Evolutionary conservation across 2,329 filamentous ascomycete genomes (phyloP).

Genomic region (Alternaria brassicicola): DNA sequence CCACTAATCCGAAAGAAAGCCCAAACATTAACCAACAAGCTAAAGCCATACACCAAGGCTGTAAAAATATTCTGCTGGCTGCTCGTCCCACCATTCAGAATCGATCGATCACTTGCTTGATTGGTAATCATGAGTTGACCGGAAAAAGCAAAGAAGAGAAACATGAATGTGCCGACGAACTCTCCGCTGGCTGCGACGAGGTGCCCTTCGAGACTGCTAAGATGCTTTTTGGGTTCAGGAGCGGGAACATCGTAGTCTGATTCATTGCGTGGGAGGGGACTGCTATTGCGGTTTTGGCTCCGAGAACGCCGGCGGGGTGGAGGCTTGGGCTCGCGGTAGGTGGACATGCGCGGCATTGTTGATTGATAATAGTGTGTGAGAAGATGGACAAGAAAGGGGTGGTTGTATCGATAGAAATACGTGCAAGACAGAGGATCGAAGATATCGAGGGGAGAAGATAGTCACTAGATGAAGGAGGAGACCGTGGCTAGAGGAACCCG

Average conservation of each 20-base stretch:
- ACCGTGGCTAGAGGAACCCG: not conserved
- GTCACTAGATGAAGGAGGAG: not conserved
- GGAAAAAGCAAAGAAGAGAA: constrained; percentile 40
- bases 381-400: not conserved
- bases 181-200: constrained; percentile 38
- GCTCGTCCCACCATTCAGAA: constrained; percentile 22
- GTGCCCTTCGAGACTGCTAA: constrained; percentile 22
- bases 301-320: constrained; percentile 10
- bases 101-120: constrained; percentile 22
- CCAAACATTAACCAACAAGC: constrained; percentile 41
- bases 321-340: constrained; percentile 15
- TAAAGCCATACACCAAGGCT: constrained; percentile 40
- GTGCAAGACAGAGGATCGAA: not conserved
- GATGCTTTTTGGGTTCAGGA: constrained; percentile 7
- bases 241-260: constrained; percentile 4
- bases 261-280: not conserved
- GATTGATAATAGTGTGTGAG: too few species aligned
- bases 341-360: constrained; percentile 12
- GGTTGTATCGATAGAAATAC: not conserved
- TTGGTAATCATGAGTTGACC: constrained; percentile 35
- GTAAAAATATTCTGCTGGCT: constrained; percentile 34
- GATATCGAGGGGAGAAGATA: not conserved
- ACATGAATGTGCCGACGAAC: constrained; percentile 42
- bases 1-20: constrained; percentile 42
- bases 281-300: not conserved